Conservation (phyloP, 2,329 filamentous ascomycete species). For the Fusarium subtropicale region DNA sequence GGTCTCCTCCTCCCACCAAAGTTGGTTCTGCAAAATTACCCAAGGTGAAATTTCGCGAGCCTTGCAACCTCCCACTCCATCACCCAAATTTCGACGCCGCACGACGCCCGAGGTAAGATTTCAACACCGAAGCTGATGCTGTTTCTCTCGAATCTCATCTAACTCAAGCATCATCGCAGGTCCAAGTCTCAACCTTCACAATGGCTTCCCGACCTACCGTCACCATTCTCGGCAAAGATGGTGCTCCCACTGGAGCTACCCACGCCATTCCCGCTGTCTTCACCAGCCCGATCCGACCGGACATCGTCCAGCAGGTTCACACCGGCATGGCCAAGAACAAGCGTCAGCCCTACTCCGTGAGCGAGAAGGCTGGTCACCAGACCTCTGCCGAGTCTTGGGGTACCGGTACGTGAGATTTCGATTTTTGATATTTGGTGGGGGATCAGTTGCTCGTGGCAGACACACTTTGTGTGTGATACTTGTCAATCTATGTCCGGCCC, state of each 20-base stretch:
- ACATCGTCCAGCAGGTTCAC: conserved; percentile 99
- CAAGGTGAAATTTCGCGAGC: conserved; percentile 53
- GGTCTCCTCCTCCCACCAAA: conserved; percentile 57
- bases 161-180: conserved; percentile 43
- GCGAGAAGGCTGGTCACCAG: conserved; percentile 99
- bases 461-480: not conserved
- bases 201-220: conserved; percentile 98
- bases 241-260: conserved; percentile 88
- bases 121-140: conserved; percentile 29
- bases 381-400: conserved; percentile 99
- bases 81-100: conserved; percentile 56
- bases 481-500: not conserved
- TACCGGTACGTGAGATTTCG: conserved; percentile 78
- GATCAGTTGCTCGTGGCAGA: not conserved
- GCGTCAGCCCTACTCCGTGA: conserved; percentile 98
- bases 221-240: conserved; percentile 96
- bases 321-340: conserved; percentile 99
- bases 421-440: not conserved
- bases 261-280: conserved; percentile 97
- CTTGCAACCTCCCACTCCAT: conserved; percentile 50
- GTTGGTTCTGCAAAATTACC: conserved; percentile 48
- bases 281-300: conserved; percentile 95
- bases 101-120: conserved; percentile 56
- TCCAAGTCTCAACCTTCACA: conserved; percentile 61
- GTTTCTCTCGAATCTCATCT: conserved; percentile 27